Base-by-base conservation (phyloP, 768 basidiomycete genomes). In the Pulveroboletus sp. region DNA sequence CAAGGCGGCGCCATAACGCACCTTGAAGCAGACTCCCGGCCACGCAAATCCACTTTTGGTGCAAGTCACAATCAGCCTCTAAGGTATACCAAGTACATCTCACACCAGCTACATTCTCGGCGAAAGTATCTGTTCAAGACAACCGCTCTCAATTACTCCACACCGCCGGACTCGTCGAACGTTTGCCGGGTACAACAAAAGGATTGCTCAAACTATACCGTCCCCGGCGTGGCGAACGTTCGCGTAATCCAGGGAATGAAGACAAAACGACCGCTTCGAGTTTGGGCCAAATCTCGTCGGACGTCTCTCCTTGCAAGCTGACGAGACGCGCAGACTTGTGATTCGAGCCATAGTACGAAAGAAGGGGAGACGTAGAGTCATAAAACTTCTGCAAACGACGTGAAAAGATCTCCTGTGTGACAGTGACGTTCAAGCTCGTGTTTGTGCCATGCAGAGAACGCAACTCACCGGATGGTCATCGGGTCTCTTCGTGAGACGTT, bases 211-310 rank as follows among this genome's bases (percentile, higher is more conserved):
- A 68, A 51, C 76, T 78, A 50, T 74, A 76, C 49, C 73, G 72
- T 51, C 76, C 73, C 53, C 72, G 73, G 51, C 61, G 73, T 27
- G 74, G 72, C 16, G 64, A 58, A 22, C 79, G 77, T 63, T 82
- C 80, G 50, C 73, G 76, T 50, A 89, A 62, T 5, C 63, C 59
- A 3, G 89, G 85, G 62, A 87, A 87, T 3, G 75, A 65, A 22
- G 71, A 68, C 43, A 73, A 71, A 20, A 93, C 72, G 19, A 79
- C 71, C 37, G 68, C 68, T 53, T 92, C 89, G 11, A 95, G 76
- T 55, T 83, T 72, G 3, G 89, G 90, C 91, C 91, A 94, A 54
- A 94, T 93, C 66, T 93, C 89, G 60, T 93, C 88, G 3, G 87
- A 89, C 8, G 89, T 89, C 47, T 75, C 69, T 4, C 92, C 91